Conservation (phyloP, 2,329 filamentous ascomycete genomes). For the Epichloe typhina region DNA sequence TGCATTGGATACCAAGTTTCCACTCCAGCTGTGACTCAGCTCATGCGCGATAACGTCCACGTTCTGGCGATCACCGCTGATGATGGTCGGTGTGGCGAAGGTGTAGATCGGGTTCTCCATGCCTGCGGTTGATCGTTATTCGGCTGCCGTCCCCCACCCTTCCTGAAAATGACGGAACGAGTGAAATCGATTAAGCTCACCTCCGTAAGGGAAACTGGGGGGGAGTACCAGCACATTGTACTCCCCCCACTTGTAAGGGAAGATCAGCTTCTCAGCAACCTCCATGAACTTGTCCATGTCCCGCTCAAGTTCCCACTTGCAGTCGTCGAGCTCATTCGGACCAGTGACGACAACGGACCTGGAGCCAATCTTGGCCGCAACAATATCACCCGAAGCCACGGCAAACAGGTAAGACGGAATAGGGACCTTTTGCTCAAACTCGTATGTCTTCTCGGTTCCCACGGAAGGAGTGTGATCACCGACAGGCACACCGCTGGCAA, state of each 20-base stretch:
- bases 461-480: conserved; percentile 30
- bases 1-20: conserved; percentile 67
- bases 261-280: conserved; percentile 67
- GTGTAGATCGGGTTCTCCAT: conserved; percentile 94
- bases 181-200: conserved; percentile 25
- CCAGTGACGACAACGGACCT: conserved; percentile 76
- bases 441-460: conserved; percentile 52
- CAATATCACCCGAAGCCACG: conserved; percentile 76
- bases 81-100: conserved; percentile 87
- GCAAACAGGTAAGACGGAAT: conserved; percentile 94
- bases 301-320: conserved; percentile 81
- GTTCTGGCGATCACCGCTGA: conserved; percentile 82
- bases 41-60: conserved; percentile 93
- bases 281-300: conserved; percentile 90
- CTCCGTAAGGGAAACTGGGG: conserved; percentile 82
- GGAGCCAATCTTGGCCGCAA: conserved; percentile 72
- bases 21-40: conserved; percentile 68
- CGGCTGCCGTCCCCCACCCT: not conserved
- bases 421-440: conserved; percentile 79
- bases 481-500: conserved; percentile 68
- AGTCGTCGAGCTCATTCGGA: conserved; percentile 71
- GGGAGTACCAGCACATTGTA: conserved; percentile 89
- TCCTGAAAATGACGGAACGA: not conserved
- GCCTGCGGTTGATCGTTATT: conserved; percentile 23
- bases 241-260: conserved; percentile 90